Percentiles rank a stretch among this genome's conserved stretches.
Evolutionary conservation across 768 basidiomycete species (phyloP).

Genomic region (Myochromella boudieri): DNA sequence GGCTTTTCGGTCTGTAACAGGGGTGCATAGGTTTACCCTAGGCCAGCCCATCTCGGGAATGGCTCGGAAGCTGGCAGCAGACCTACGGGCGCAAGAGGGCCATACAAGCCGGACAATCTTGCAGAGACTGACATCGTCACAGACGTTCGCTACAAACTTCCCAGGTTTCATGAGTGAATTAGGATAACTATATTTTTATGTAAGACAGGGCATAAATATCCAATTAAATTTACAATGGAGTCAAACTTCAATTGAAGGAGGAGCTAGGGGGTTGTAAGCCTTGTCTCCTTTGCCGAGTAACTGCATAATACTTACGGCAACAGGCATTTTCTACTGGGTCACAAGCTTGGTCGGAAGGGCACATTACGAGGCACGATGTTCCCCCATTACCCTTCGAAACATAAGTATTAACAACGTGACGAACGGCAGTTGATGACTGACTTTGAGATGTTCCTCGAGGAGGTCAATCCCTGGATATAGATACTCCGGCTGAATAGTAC

Average conservation of each 20-base stretch:
- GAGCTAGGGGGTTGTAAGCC: slow-evolving; percentile 34
- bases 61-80: slow-evolving; percentile 64
- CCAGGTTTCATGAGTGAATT: slow-evolving; percentile 57
- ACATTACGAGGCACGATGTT: slow-evolving; percentile 69
- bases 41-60: slow-evolving; percentile 65
- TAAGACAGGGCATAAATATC: slow-evolving; percentile 9
- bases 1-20: slow-evolving; percentile 55
- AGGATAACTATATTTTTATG: slow-evolving; percentile 19
- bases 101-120: slow-evolving; percentile 51
- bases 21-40: slow-evolving; percentile 48
- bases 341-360: slow-evolving; percentile 69
- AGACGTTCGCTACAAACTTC: slow-evolving; percentile 72
- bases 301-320: slow-evolving; percentile 61
- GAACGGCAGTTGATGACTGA: slow-evolving; percentile 19
- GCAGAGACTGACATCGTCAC: slow-evolving; percentile 60
- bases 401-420: slow-evolving; percentile 4
- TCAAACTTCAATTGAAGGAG: slow-evolving; percentile 41
- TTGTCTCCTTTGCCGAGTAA: slow-evolving; percentile 2
- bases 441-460: slow-evolving; percentile 51
- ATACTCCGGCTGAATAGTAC: slow-evolving; percentile 94
- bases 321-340: slow-evolving; percentile 71
- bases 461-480: slow-evolving; percentile 33
- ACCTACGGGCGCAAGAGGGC: slow-evolving; percentile 53
- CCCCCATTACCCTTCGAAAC: slow-evolving; percentile 44
- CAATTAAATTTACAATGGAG: slow-evolving; percentile 10